phyloP scores from a whole-genome alignment of 768 basidiomycete genomes.

The Boletellus sp. region DNA sequence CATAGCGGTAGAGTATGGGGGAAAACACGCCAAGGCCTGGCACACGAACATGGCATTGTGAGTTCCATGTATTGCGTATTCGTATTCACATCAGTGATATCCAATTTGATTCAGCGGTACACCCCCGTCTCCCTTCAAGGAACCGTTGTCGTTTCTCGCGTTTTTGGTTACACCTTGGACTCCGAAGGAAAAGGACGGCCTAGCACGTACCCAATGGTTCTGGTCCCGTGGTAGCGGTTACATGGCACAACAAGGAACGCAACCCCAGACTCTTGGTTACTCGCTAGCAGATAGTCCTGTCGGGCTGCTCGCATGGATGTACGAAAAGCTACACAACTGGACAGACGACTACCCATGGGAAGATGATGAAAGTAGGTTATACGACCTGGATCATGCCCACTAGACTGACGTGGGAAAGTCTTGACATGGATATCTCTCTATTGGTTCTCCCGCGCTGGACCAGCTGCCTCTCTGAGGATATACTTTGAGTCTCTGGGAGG shows the following conservation, averaged over 20 bases:
- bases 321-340: slow-evolving; percentile 48
- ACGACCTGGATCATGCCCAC: not conserved
- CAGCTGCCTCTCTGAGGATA: slow-evolving; percentile 54
- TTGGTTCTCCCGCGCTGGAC: slow-evolving; percentile 56
- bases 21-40: slow-evolving; percentile 46
- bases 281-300: slow-evolving; percentile 53
- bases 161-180: slow-evolving; percentile 29
- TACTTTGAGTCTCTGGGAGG: slow-evolving; percentile 45
- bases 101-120: slow-evolving; percentile 15
- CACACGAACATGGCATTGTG: slow-evolving; percentile 49
- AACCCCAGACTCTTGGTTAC: slow-evolving; percentile 55
- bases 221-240: slow-evolving; percentile 30
- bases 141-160: slow-evolving; percentile 29
- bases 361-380: slow-evolving; percentile 49
- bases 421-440: slow-evolving; percentile 59
- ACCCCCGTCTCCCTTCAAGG: slow-evolving; percentile 19
- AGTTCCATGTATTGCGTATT: slow-evolving; percentile 8
- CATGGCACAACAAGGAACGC: slow-evolving; percentile 32
- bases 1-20: slow-evolving; percentile 36
- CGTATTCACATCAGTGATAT: not conserved
- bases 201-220: slow-evolving; percentile 21
- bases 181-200: slow-evolving; percentile 22
- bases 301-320: slow-evolving; percentile 52
- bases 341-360: slow-evolving; percentile 54
- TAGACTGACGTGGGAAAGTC: slow-evolving; percentile 32